Conservation (phyloP, 2,329 filamentous ascomycete species). For the Chaetomium globosum region DNA sequence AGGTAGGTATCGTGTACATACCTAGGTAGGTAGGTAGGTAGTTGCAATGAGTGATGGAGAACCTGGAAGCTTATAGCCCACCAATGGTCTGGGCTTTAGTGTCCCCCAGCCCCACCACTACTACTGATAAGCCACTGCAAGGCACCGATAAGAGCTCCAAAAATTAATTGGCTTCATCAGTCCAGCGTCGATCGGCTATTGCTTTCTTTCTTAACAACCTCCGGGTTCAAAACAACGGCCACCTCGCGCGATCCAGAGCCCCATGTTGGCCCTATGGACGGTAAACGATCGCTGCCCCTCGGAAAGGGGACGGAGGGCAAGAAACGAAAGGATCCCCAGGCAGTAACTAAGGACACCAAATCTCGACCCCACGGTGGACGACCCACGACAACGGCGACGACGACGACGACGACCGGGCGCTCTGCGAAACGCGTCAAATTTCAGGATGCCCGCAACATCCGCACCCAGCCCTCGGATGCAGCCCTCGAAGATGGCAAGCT, state of each 20-base stretch:
- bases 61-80: too few relatives aligned
- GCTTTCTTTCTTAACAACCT: not conserved
- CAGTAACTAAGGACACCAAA: conserved; percentile 22
- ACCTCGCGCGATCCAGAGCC: not conserved
- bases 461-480: conserved; percentile 53
- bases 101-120: not conserved
- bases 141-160: conserved; percentile 33
- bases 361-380: conserved; percentile 26
- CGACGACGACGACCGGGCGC: conserved; percentile 32
- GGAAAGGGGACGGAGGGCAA: conserved; percentile 26
- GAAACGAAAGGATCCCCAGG: conserved; percentile 37
- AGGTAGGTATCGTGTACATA: too few relatives aligned
- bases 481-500: conserved; percentile 73
- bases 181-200: not conserved
- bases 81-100: too few relatives aligned
- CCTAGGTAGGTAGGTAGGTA: too few relatives aligned
- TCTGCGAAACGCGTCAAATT: conserved; percentile 51
- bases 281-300: conserved; percentile 24
- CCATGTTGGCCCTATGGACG: conserved; percentile 33
- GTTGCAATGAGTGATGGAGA: too few relatives aligned
- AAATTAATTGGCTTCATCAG: conserved; percentile 14
- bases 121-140: conserved; percentile 26
- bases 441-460: conserved; percentile 53
- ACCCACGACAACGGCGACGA: not conserved
- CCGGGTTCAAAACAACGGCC: not conserved